Evolutionary conservation across 345 rosid genomes (phyloP).

Genomic region (Tarenaya hassleriana): DNA sequence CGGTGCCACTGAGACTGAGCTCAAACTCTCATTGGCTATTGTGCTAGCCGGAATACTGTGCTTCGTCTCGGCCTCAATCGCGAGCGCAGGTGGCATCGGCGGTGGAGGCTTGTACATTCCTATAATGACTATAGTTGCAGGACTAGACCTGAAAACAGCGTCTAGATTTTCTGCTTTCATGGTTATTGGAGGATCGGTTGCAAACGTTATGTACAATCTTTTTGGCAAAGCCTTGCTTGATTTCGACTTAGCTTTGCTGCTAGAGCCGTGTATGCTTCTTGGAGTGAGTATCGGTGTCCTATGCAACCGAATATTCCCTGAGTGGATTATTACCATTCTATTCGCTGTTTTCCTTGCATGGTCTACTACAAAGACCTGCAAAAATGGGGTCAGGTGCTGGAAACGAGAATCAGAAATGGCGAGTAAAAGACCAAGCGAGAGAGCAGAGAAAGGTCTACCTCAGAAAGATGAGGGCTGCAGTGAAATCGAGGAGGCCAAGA

Average conservation of each 20-base stretch:
- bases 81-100: constrained; percentile 83
- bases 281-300: constrained; percentile 76
- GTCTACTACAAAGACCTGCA: constrained; percentile 61
- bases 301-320: constrained; percentile 56
- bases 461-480: constrained; percentile 15
- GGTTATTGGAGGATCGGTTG: constrained; percentile 71
- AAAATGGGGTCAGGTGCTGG: constrained; percentile 47
- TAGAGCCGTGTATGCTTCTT: constrained; percentile 64
- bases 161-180: constrained; percentile 69
- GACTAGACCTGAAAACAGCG: constrained; percentile 62
- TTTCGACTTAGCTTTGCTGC: constrained; percentile 51
- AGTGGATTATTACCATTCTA: constrained; percentile 58
- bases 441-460: too few relatives aligned
- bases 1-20: constrained; percentile 24
- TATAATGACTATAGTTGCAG: constrained; percentile 47
- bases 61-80: constrained; percentile 55
- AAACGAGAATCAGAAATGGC: constrained; percentile 44
- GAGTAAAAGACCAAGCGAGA: too few relatives aligned
- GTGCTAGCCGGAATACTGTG: constrained; percentile 48
- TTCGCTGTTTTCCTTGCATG: constrained; percentile 61
- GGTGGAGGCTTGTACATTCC: constrained; percentile 74
- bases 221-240: constrained; percentile 39
- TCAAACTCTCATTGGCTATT: constrained; percentile 35
- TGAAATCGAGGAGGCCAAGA: constrained; percentile 19
- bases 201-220: constrained; percentile 51